phyloP scores from a whole-genome alignment of 768 basidiomycete species.

The Naganishia antarctica region DNA sequence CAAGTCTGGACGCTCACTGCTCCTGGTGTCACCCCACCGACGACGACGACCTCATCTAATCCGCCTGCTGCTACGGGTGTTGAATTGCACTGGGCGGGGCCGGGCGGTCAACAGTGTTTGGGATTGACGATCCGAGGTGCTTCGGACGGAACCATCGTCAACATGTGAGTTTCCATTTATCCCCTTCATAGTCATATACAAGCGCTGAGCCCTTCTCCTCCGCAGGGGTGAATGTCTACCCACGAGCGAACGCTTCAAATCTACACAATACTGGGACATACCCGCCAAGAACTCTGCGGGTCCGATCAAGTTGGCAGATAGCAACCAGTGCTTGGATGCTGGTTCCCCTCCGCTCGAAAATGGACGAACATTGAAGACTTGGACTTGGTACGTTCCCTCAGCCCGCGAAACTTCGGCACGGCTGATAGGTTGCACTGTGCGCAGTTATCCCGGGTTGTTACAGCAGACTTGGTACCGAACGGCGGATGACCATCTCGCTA shows the following conservation, averaged over 20 bases:
- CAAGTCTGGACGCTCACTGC: slow-evolving; percentile 9
- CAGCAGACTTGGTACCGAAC: too few relatives aligned
- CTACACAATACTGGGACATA: too few relatives aligned
- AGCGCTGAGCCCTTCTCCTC: neutral
- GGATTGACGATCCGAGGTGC: neutral
- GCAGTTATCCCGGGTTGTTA: too few relatives aligned
- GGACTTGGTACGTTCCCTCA: too few relatives aligned
- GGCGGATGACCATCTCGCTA: too few relatives aligned
- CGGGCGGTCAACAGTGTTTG: neutral
- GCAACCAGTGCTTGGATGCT: neutral
- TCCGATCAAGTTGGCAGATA: neutral
- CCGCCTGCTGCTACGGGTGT: neutral
- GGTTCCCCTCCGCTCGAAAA: neutral
- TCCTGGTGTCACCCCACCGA: neutral
- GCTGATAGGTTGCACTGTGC: too few relatives aligned
- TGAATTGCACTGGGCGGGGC: neutral
- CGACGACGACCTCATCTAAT: neutral
- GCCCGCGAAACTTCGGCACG: too few relatives aligned
- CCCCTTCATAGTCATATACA: too few relatives aligned
- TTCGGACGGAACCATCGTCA: slow-evolving; percentile 15
- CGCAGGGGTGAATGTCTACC: neutral
- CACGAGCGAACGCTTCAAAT: too few relatives aligned
- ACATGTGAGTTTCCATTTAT: neutral
- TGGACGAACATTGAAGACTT: too few relatives aligned
- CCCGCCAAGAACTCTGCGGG: too few relatives aligned